Percentiles rank a stretch among this genome's conserved stretches.
phyloP scores from a whole-genome alignment of 805 yeast genomes.

The Pichia eremophila region DNA sequence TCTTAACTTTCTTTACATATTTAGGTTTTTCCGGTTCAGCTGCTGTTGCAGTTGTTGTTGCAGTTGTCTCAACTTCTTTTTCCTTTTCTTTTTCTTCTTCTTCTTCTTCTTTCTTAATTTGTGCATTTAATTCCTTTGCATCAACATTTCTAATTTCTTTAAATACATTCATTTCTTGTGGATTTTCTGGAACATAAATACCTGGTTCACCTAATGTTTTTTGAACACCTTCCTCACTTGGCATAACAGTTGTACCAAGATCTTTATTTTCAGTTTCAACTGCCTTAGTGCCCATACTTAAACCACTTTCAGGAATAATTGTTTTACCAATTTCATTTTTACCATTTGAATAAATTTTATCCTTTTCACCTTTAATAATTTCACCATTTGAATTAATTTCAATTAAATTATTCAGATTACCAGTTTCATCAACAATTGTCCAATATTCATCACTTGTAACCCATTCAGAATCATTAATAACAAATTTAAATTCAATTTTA shows the following conservation, averaged over 20 bases:
- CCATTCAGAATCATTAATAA: constrained; percentile 53
- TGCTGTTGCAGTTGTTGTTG: constrained; percentile 7
- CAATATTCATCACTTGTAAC: constrained; percentile 30
- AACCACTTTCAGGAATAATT: constrained; percentile 8
- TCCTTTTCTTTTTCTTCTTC: neutral
- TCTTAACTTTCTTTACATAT: constrained; percentile 34
- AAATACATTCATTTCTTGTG: constrained; percentile 60
- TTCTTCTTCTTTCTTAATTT: constrained; percentile 3
- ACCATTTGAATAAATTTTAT: constrained; percentile 31
- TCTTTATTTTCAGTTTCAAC: neutral
- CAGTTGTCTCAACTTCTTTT: neutral
- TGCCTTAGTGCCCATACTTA: constrained; percentile 2
- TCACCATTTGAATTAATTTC: constrained; percentile 28
- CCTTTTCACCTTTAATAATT: constrained; percentile 24
- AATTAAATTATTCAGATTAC: constrained; percentile 44
- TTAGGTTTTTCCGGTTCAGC: constrained; percentile 26
- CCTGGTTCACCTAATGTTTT: constrained; percentile 64
- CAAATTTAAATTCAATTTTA: constrained; percentile 39
- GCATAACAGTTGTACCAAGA: constrained; percentile 32
- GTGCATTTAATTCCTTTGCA: constrained; percentile 47
- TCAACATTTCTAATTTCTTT: constrained; percentile 46
- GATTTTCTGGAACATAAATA: constrained; percentile 51
- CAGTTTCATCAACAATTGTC: constrained; percentile 38
- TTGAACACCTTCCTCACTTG: constrained; percentile 35
- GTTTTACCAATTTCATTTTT: constrained; percentile 20